Evolutionary conservation across 2,329 filamentous ascomycete genomes (phyloP).

Genomic region (Parafenestella ontariensis): DNA sequence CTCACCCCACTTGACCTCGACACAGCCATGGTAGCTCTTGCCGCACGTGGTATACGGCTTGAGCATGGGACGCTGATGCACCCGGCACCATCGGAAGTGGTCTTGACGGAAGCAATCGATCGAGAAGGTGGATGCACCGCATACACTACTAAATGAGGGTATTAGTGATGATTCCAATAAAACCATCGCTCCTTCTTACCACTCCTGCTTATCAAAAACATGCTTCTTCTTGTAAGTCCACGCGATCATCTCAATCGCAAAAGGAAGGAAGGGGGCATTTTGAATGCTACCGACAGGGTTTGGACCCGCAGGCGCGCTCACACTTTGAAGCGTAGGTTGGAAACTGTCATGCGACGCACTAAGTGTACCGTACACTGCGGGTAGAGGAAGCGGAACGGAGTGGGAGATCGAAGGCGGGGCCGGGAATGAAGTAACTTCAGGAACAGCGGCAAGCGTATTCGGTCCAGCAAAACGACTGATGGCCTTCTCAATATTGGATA

Average conservation of each 20-base stretch:
- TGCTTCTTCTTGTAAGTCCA: no score
- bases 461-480: background rate
- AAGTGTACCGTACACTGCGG: background rate
- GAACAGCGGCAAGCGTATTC: background rate
- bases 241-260: background rate
- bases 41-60: background rate
- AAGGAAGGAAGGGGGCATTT: background rate
- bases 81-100: conserved; percentile 8
- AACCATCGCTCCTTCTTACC: background rate
- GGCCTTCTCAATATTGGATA: background rate
- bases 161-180: background rate
- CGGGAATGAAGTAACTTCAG: background rate
- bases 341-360: background rate
- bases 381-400: background rate
- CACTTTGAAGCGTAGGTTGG: background rate
- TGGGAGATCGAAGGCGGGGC: background rate
- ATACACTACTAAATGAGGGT: background rate
- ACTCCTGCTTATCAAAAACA: no score
- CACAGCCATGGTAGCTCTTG: background rate
- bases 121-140: background rate
- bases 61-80: conserved; percentile 2
- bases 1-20: conserved; percentile 5
- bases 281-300: background rate
- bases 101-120: conserved; percentile 5
- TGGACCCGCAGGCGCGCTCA: background rate